phyloP scores from a whole-genome alignment of 345 rosid species.

The Eutrema heterophyllum region DNA sequence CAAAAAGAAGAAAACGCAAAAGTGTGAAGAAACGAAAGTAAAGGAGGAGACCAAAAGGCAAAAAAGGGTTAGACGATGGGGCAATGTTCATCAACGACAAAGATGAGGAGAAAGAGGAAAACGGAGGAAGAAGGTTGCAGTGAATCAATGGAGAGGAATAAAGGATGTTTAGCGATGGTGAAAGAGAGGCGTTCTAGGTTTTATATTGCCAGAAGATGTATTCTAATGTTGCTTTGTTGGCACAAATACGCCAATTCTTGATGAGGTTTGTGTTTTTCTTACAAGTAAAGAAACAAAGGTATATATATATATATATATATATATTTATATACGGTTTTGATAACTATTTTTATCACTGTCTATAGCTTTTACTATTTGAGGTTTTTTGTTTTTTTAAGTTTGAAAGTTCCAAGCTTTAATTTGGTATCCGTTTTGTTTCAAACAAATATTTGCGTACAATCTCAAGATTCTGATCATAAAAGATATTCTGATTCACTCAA shows the following conservation, averaged over 20 bases:
- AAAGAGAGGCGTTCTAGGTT: slow-evolving; percentile 51
- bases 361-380: background rate
- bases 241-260: slow-evolving; percentile 50
- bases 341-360: background rate
- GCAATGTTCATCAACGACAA: slow-evolving; percentile 26
- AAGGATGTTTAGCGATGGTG: slow-evolving; percentile 36
- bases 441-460: background rate
- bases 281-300: background rate
- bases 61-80: slow-evolving; percentile 15
- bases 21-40: background rate
- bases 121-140: background rate
- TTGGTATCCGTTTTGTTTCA: background rate
- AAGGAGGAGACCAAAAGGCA: background rate
- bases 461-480: background rate
- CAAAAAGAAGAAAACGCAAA: background rate
- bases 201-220: slow-evolving; percentile 48
- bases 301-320: background rate
- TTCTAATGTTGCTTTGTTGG: slow-evolving; percentile 55
- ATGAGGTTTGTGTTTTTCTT: slow-evolving; percentile 2
- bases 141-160: slow-evolving; percentile 13
- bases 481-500: background rate
- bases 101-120: slow-evolving; percentile 16
- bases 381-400: background rate
- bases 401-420: background rate
- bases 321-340: background rate